Evolutionary conservation across 495 filamentous ascomycete genomes (phyloP).

Genomic region (Tuber aestivum): DNA sequence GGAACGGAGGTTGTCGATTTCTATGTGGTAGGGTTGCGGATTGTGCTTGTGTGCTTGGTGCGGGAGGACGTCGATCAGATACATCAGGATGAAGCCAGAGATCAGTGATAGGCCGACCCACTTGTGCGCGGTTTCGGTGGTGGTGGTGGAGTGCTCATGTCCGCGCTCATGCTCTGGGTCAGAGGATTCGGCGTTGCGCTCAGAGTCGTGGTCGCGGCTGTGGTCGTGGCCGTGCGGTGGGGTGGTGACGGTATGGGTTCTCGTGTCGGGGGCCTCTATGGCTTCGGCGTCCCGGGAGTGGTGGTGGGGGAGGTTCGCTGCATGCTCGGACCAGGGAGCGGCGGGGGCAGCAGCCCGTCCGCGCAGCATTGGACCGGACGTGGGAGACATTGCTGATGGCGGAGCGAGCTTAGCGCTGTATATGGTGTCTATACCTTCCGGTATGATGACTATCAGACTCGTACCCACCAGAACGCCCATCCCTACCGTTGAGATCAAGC

Average conservation of each 20-base stretch:
- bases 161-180: conserved; percentile 15
- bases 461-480: conserved; percentile 93
- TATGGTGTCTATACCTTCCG: conserved; percentile 88
- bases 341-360: background rate
- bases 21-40: conserved; percentile 65
- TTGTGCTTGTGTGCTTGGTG: conserved; percentile 51
- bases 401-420: conserved; percentile 46
- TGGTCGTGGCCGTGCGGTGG: background rate
- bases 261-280: background rate
- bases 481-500: conserved; percentile 84
- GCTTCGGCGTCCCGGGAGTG: conserved; percentile 12
- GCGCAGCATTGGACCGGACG: conserved; percentile 8
- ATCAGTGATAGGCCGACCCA: conserved; percentile 79
- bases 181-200: background rate
- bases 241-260: conserved; percentile 6
- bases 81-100: conserved; percentile 92
- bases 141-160: conserved; percentile 35
- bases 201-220: conserved; percentile 1
- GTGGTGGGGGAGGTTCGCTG: background rate
- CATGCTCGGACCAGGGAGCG: background rate
- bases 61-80: conserved; percentile 84
- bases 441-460: conserved; percentile 92
- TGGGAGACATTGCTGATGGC: conserved; percentile 16
- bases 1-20: conserved; percentile 62
- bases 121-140: conserved; percentile 25